A percentile compares a stretch with the other conserved stretches of the same genome.
phyloP scores from a whole-genome alignment of 257 asterid genomes.

The Solanum peruvianum region DNA sequence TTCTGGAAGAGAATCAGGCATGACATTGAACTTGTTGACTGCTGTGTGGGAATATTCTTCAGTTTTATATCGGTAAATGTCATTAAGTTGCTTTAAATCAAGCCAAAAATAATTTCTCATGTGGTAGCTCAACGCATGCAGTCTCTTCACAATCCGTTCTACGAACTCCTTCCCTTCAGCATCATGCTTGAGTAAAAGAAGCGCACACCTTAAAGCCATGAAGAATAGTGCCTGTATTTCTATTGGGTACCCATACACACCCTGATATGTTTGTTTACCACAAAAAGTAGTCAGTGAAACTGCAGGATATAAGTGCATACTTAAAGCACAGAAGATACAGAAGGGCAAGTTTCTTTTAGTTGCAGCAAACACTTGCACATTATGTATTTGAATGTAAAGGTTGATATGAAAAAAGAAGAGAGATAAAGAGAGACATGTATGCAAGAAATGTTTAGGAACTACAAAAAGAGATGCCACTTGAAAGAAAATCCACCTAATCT shows the following conservation, averaged over 20 bases:
- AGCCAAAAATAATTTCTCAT: conserved; percentile 71
- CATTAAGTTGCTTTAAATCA: conserved; percentile 56
- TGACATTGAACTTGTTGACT: conserved; percentile 57
- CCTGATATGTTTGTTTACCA: conserved; percentile 16
- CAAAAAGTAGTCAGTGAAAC: background rate
- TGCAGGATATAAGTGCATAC: background rate
- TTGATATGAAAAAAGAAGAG: background rate
- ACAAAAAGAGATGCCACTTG: background rate
- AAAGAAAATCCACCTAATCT: background rate
- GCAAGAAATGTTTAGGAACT: background rate
- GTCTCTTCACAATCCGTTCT: conserved; percentile 48
- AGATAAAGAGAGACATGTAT: background rate
- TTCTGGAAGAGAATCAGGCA: conserved; percentile 71
- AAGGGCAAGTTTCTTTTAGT: background rate
- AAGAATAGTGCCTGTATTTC: conserved; percentile 62
- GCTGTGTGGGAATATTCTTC: conserved; percentile 78
- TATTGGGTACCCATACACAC: conserved; percentile 65
- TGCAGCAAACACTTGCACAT: background rate
- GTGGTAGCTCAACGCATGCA: conserved; percentile 60
- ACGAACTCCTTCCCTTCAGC: conserved; percentile 48
- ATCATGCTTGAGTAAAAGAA: conserved; percentile 48
- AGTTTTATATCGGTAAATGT: conserved; percentile 53
- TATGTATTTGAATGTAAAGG: background rate
- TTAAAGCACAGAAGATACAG: background rate
- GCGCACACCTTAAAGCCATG: conserved; percentile 66